Base-by-base conservation (phyloP, 2,329 filamentous ascomycete genomes). In the Phialocephala subalpina region DNA sequence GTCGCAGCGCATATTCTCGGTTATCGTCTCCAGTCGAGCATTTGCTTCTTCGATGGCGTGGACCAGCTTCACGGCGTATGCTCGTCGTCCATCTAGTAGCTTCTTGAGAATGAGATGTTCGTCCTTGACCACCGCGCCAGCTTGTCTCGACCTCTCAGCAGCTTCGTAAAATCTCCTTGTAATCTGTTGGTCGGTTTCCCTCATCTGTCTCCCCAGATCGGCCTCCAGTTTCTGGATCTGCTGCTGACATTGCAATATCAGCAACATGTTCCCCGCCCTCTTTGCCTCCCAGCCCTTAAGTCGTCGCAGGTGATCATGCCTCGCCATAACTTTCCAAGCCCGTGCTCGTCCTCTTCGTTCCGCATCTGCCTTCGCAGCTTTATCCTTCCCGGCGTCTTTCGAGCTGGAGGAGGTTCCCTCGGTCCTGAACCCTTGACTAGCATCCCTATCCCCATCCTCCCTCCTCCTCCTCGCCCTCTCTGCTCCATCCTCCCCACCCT, bases 401-500 rank as follows among this genome's bases (percentile, higher is more conserved):
- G 18, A 11, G 62, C 58, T 38, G 58, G n/a, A n/a, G n/a, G n/a
- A 36, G 22, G 59, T 58, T 22, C 60, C 63, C 27, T 62, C 60
- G 20, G 55, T 42, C 4, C 35, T 33, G 29, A 59, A 65, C 8
- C 59, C 33, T n/a, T 56, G 62, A 33, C 47, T 58, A 3, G 45
- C 60, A 25, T 67, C 68, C 11, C 58, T 49, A 66, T 68, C 63
- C 49, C 64, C 56, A 25, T 69, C 67, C 29, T 67, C 55, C 29
- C 62, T 65, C 25, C 66, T 64, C 53, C 59, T 58, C 18, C 66
- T 65, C 27, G 62, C 65, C 14, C 57, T 60, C 25, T 57, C 60
- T 3, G 27, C 60, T 35, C 65, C 60, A 11, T 42, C 52, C 11
- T 66, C 55, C 16, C 35, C 60, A 20, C 62, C 59, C 7, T 27